Conservation (phyloP, 495 filamentous ascomycete species). For the Hypoxylon cercidicola region DNA sequence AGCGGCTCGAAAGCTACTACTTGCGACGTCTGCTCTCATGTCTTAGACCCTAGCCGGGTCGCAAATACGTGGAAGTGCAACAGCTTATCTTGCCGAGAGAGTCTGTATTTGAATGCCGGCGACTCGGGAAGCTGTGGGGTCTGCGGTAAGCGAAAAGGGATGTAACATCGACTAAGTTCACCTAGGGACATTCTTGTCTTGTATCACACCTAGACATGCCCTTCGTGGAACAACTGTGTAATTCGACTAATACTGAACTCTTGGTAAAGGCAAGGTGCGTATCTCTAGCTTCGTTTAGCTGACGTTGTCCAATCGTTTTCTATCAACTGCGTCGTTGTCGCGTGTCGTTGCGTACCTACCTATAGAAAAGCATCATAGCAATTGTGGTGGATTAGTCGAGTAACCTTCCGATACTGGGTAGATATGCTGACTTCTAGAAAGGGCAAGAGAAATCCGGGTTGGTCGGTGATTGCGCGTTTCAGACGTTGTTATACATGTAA, state of each 20-base stretch:
- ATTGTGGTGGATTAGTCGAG: constrained; percentile 3
- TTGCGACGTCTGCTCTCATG: constrained; percentile 73
- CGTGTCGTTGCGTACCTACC: neutral
- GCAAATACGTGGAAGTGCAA: constrained; percentile 68
- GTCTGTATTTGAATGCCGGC: constrained; percentile 69
- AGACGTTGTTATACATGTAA: constrained; percentile 28
- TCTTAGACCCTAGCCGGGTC: constrained; percentile 63
- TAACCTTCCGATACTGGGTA: constrained; percentile 5
- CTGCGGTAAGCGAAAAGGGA: constrained; percentile 62
- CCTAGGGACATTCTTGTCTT: neutral
- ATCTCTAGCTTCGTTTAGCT: constrained; percentile 7
- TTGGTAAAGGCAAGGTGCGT: constrained; percentile 2
- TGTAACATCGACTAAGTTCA: constrained; percentile 5
- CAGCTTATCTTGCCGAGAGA: constrained; percentile 62
- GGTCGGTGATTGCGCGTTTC: constrained; percentile 26
- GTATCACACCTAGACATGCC: neutral
- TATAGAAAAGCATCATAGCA: constrained; percentile 8
- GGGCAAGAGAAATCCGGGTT: constrained; percentile 16
- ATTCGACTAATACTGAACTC: neutral
- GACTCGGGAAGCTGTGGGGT: constrained; percentile 74
- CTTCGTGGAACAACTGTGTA: neutral
- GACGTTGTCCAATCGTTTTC: constrained; percentile 19
- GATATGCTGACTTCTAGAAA: constrained; percentile 15
- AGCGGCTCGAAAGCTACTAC: constrained; percentile 62
- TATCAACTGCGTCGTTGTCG: neutral